phyloP scores from a whole-genome alignment of 192 early-diverging fungal species.

The Radiomyces spectabilis region DNA sequence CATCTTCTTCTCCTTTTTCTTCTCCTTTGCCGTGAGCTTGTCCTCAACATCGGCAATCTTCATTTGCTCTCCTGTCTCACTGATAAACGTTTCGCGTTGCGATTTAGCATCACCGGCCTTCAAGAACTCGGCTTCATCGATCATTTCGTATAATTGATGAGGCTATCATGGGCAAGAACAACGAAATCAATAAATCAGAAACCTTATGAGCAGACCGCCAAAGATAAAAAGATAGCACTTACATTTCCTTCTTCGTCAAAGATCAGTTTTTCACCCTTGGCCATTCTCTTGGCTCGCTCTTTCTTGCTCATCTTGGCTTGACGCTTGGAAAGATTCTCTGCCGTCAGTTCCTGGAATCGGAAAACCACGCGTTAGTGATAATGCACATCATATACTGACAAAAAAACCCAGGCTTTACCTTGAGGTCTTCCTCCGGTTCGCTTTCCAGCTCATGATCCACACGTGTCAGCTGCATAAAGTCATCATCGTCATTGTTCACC shows the following conservation, averaged over 20 bases:
- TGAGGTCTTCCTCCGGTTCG: slow-evolving; percentile 32
- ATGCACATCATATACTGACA: too few species aligned
- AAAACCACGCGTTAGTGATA: too few species aligned
- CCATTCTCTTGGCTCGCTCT: slow-evolving; percentile 66
- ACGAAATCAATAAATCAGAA: slow-evolving; percentile 5
- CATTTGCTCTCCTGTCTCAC: slow-evolving; percentile 61
- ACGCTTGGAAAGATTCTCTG: slow-evolving; percentile 32
- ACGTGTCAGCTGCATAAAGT: slow-evolving; percentile 81
- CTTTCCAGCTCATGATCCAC: slow-evolving; percentile 70
- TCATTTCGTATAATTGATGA: slow-evolving; percentile 68
- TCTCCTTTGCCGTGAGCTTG: slow-evolving; percentile 58
- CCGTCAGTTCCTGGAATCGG: slow-evolving; percentile 3
- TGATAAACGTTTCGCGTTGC: slow-evolving; percentile 65
- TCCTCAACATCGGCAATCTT: slow-evolving; percentile 72
- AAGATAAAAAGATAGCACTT: not conserved
- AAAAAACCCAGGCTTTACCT: too few species aligned
- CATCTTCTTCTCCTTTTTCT: slow-evolving; percentile 60
- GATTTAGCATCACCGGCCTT: slow-evolving; percentile 57
- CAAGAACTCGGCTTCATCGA: slow-evolving; percentile 77
- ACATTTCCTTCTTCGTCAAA: slow-evolving; percentile 95
- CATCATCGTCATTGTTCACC: slow-evolving; percentile 45
- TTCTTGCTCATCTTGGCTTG: slow-evolving; percentile 49
- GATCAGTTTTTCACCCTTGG: slow-evolving; percentile 64
- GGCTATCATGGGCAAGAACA: slow-evolving; percentile 13
- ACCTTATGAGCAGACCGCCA: not conserved